Conservation (phyloP, 352 stramenopile genomes). For the Globisporangium paddicum region DNA sequence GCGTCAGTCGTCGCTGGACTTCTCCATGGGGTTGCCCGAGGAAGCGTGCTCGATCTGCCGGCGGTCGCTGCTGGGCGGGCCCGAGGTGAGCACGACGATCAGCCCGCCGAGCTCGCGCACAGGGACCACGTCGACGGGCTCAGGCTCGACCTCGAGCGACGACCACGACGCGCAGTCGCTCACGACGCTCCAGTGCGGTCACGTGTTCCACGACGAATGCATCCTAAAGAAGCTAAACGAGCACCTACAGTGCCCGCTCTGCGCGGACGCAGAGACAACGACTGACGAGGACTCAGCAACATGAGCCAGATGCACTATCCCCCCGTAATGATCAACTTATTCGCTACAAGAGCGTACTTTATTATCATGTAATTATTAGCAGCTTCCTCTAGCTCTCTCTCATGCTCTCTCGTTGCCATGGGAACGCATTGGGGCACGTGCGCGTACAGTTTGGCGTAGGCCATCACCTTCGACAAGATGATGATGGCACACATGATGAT, state of each 20-base stretch:
- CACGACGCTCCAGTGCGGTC: slow-evolving; percentile 73
- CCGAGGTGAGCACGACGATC: slow-evolving; percentile 29
- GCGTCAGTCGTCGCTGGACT: slow-evolving; percentile 17
- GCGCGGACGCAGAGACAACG: slow-evolving; percentile 19
- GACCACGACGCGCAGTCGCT: slow-evolving; percentile 39
- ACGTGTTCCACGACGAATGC: slow-evolving; percentile 86
- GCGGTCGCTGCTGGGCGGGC: slow-evolving; percentile 24
- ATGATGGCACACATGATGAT: background rate
- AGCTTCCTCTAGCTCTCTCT: background rate
- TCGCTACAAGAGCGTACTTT: slow-evolving; percentile 1
- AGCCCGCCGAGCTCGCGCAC: slow-evolving; percentile 20
- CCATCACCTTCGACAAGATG: background rate
- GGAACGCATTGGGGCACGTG: too few relatives aligned
- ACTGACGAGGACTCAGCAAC: background rate
- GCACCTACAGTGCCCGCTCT: slow-evolving; percentile 60
- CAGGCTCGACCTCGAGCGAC: slow-evolving; percentile 16
- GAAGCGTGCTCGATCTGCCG: slow-evolving; percentile 63
- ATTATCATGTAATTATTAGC: slow-evolving; percentile 6
- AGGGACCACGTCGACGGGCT: slow-evolving; percentile 18
- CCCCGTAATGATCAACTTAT: background rate
- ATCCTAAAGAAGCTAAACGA: slow-evolving; percentile 83
- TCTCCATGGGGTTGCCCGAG: background rate
- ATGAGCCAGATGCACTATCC: background rate
- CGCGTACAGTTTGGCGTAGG: too few relatives aligned
- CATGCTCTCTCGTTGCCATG: background rate